Base-by-base conservation (phyloP, 2,329 filamentous ascomycete genomes). In the Beauveria caledonica region DNA sequence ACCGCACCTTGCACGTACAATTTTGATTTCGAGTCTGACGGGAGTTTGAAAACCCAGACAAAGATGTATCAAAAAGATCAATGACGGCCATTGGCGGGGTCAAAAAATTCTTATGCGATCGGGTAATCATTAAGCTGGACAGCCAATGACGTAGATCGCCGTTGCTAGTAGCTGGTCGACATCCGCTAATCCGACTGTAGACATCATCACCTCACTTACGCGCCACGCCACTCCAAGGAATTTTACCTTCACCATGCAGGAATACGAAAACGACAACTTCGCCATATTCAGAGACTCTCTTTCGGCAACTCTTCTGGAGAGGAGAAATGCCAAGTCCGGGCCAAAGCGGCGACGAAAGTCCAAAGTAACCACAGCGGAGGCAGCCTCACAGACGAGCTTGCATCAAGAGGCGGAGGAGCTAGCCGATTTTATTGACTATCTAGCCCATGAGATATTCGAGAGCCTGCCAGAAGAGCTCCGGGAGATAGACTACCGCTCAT, bases 371-470 rank as follows among this genome's bases (percentile, higher is more conserved):
- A 46, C 63, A 21, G 56, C 61, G 27, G 61, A 65, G 27, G 58
- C 65, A 60, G 39, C 62, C 46, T 57, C 60, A 61, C 61, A 62
- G 25, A 62, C 63, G 58, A 60, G 39, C 9, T 59, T 59, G 60
- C 60, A 60, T 50, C 50, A 60, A 45, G 69, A 83, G 65, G 83
- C 82, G 5, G 86, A 88, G 65, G 89, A 92, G 59, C 74, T 94
- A 23, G 83, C 84, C 27, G 91, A 95, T 1, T 95, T 95, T 72
- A 85, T 89, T 58, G 86, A 92, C 77, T 94, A 92, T 72, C 80
- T 94, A 33, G 85, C 89, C 25, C 73, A 76, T 52, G 82, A 89
- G 69, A 83, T 87, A 58, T 95, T 93, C 72, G 73, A 78, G 5
- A 77, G 74, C 40, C 79, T 95, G 1, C 89, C 89, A 0, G 23